phyloP scores from a whole-genome alignment of 345 rosid species.

The Schrenkiella parvula region DNA sequence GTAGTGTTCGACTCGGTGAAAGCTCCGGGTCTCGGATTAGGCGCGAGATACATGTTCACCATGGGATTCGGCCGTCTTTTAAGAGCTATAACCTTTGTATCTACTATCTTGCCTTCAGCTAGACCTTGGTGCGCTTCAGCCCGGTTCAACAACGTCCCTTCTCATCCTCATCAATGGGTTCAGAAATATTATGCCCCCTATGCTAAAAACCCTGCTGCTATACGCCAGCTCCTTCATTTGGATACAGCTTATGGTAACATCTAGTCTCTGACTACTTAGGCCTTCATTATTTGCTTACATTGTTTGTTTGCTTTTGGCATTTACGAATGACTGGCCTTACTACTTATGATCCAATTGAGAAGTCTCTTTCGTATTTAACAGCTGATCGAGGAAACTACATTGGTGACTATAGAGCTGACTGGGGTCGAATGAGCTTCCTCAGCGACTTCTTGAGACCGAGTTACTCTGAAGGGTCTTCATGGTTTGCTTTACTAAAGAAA shows the following conservation, averaged over 20 bases:
- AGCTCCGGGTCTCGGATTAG: constrained; percentile 94
- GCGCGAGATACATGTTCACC: constrained; percentile 87
- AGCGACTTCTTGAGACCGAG: constrained; percentile 79
- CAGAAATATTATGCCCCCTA: constrained; percentile 91
- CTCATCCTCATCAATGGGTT: constrained; percentile 82
- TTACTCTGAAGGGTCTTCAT: constrained; percentile 59
- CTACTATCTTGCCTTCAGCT: constrained; percentile 90
- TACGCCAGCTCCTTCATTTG: constrained; percentile 45
- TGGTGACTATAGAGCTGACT: constrained; percentile 62
- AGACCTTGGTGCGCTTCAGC: constrained; percentile 89
- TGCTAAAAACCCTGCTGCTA: constrained; percentile 64
- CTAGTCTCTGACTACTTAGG: not conserved
- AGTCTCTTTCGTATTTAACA: constrained; percentile 28
- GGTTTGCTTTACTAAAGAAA: constrained; percentile 71
- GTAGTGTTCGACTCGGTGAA: constrained; percentile 71
- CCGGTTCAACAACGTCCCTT: constrained; percentile 57
- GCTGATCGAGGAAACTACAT: constrained; percentile 45
- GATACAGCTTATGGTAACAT: constrained; percentile 38
- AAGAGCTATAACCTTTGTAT: constrained; percentile 75
- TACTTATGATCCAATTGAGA: not conserved
- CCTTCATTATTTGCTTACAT: not conserved
- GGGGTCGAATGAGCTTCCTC: constrained; percentile 87
- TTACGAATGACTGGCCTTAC: no score
- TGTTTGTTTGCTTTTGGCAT: not conserved
- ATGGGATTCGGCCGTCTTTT: constrained; percentile 93